Conservation (phyloP, 352 stramenopile species). For the Aphanomyces invadans region DNA sequence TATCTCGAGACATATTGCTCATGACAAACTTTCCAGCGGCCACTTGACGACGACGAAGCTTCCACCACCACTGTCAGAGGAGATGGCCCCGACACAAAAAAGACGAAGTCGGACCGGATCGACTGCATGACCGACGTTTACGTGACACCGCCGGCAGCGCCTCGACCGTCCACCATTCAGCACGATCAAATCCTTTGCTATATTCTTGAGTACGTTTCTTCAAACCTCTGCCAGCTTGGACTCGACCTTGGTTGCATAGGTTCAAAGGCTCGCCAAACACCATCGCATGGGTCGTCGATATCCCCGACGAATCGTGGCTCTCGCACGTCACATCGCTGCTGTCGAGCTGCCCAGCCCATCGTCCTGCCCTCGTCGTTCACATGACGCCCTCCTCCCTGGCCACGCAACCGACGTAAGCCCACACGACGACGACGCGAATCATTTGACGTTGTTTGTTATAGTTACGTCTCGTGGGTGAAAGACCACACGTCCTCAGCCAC, state of each 20-base stretch:
- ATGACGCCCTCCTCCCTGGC: slow-evolving; percentile 36
- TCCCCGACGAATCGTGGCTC: slow-evolving; percentile 7
- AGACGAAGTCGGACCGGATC: background rate
- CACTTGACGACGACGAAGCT: too few relatives aligned
- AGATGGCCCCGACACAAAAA: background rate
- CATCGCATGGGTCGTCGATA: slow-evolving; percentile 53
- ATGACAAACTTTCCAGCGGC: too few relatives aligned
- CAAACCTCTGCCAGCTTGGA: background rate
- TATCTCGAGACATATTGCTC: too few relatives aligned
- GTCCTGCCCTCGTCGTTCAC: slow-evolving; percentile 45
- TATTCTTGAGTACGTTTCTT: slow-evolving; percentile 30
- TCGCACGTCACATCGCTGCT: background rate
- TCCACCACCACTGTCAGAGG: too few relatives aligned
- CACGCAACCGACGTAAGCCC: slow-evolving; percentile 28
- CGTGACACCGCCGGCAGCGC: background rate
- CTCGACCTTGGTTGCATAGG: slow-evolving; percentile 5
- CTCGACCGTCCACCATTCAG: background rate
- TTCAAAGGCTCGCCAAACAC: slow-evolving; percentile 31
- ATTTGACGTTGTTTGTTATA: slow-evolving; percentile 29
- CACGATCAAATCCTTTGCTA: slow-evolving; percentile 29
- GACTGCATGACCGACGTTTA: slow-evolving; percentile 3
- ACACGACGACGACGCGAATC: background rate
- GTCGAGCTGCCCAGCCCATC: slow-evolving; percentile 30
- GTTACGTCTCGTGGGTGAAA: slow-evolving; percentile 18
- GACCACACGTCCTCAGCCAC: background rate